A percentile compares a stretch with the other conserved stretches of the same genome.
Evolutionary conservation across 192 early-diverging fungal genomes (phyloP).

Genomic region (Coemansia sp.): DNA sequence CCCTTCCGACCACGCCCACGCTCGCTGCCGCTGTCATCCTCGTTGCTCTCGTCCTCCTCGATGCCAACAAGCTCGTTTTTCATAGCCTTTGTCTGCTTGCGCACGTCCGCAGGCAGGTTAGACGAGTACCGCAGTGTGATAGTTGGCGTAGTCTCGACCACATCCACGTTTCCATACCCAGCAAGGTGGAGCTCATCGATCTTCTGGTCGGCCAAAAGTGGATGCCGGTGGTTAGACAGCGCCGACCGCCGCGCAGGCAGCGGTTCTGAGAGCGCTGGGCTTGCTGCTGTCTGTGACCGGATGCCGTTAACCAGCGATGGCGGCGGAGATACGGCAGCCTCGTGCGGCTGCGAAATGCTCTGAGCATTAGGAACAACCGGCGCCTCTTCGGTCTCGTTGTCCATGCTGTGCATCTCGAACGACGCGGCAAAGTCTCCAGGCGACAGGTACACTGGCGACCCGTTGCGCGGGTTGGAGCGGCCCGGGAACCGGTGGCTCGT

Average conservation of each 20-base stretch:
- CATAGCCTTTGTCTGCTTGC: conserved; percentile 51
- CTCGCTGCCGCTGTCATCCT: conserved; percentile 39
- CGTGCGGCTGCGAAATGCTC: background rate
- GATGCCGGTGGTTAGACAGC: conserved; percentile 8
- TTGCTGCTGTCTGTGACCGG: background rate
- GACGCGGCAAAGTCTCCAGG: conserved; percentile 45
- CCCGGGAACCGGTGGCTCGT: conserved; percentile 20
- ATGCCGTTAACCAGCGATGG: background rate
- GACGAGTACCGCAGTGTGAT: conserved; percentile 54
- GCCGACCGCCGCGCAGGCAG: background rate
- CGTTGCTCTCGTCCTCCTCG: conserved; percentile 29
- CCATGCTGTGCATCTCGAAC: conserved; percentile 43
- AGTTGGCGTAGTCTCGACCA: conserved; percentile 49
- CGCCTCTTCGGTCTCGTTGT: conserved; percentile 1
- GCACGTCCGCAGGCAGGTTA: conserved; percentile 37
- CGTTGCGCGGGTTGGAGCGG: conserved; percentile 49
- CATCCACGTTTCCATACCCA: conserved; percentile 49
- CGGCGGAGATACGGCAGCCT: background rate
- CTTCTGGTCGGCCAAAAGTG: conserved; percentile 44
- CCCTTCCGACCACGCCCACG: background rate
- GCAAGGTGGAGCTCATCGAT: conserved; percentile 50
- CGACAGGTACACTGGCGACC: conserved; percentile 52
- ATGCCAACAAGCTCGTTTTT: conserved; percentile 56
- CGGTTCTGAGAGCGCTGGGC: conserved; percentile 9
- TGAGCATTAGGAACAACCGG: background rate